Evolutionary conservation across 108 stramenopile genomes (phyloP), one percentile per base, ranked within the genome.

Genomic region (Cyclotella sp.): DNA sequence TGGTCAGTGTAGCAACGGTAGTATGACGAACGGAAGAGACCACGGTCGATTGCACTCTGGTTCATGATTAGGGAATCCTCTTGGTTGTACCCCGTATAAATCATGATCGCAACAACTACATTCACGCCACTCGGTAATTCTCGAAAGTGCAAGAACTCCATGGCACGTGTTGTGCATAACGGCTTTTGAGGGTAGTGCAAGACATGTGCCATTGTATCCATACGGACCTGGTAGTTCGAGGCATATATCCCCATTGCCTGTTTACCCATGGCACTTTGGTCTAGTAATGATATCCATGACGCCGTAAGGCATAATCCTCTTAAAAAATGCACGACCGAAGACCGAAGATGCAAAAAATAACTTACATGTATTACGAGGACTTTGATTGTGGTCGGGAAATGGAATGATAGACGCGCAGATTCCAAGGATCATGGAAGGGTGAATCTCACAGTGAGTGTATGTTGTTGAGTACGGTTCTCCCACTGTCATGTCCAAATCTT

Each of bases 381-480:
- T 93, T 86, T 99, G 99, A 84, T 99, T 99, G 91, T 99, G 98
- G 86, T 99, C 97, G 6, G 99, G 98, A 85, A 99, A 99, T 18
- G 99, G 99, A 79, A 99, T 98, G 75, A 99, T 96, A 44, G 94
- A 95, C 27, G 97, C 95, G 77, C 92, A 95, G 44, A 95, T 90
- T 18, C 95, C 93, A 58, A 99, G 84, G 68, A 99, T 98, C 97
- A 98, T 99, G 46, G 93, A 90, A 11, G 99, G 99, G 77, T 99
- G 97, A 74, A 99, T 98, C 88, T 99, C 99, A 76, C 98, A 98
- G 83, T 99, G 99, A 10, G 99, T 99, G 70, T 99, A 99, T 9
- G 98, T 98, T 55, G 91, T 88, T 18, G 95, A 96, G 77, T 98
- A 98, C 6, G 93, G 86, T 45, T 94, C 91, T 13, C 87, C 91